Percentiles rank a stretch among this genome's conserved stretches.
Conservation (phyloP, 352 stramenopile genomes). For the Globisporangium cederbergense region DNA sequence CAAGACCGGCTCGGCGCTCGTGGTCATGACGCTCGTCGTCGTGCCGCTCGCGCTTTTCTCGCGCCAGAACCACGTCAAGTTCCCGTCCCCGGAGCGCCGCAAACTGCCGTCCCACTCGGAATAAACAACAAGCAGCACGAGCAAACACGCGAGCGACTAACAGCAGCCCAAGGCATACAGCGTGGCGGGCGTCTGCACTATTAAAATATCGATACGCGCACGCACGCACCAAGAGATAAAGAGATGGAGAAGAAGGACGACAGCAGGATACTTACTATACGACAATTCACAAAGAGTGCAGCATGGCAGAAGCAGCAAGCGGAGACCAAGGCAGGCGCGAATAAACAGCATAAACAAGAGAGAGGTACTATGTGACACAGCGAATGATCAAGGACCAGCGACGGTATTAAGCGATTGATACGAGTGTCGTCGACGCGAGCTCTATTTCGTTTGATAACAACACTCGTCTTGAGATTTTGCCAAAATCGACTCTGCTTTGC, state of each 20-base stretch:
- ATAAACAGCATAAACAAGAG: background rate
- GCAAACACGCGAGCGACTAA: background rate
- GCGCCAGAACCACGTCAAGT: constrained; percentile 66
- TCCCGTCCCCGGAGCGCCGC: constrained; percentile 64
- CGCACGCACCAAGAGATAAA: background rate
- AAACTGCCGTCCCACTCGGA: constrained; percentile 27
- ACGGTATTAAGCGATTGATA: background rate
- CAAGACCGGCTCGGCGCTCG: constrained; percentile 63
- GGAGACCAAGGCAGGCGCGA: background rate
- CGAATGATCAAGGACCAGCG: background rate
- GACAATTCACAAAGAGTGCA: background rate
- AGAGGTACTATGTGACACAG: background rate
- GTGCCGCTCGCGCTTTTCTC: constrained; percentile 63
- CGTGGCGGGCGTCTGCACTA: background rate
- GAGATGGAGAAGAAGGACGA: background rate
- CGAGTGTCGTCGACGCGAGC: background rate
- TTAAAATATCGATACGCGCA: constrained; percentile 9
- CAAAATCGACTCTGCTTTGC: too few relatives aligned
- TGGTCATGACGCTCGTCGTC: constrained; percentile 41
- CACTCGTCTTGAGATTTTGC: too few relatives aligned
- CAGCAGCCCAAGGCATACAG: background rate
- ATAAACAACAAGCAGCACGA: constrained; percentile 4
- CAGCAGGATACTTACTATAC: background rate
- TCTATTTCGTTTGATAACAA: too few relatives aligned
- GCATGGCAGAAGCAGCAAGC: background rate